phyloP scores from a whole-genome alignment of 164 flowering plant genomes.

The Aristolochia contorta region DNA sequence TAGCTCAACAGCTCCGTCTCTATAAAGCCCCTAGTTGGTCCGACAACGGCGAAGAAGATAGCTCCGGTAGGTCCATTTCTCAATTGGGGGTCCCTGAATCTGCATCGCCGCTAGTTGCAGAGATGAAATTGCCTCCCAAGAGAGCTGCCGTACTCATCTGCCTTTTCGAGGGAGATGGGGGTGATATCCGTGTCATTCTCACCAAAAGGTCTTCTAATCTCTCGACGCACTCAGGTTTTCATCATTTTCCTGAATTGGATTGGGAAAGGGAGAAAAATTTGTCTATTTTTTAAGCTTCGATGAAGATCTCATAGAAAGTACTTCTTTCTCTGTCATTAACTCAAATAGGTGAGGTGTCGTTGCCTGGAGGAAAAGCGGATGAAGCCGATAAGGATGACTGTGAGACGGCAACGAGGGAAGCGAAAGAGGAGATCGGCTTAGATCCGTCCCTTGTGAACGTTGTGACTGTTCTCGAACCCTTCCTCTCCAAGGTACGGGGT shows the following conservation, averaged over 20 bases:
- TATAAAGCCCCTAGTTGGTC: constrained; percentile 45
- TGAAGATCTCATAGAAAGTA: not conserved
- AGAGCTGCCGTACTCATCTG: constrained; percentile 54
- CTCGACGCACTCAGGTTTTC: constrained; percentile 47
- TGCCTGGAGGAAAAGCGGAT: constrained; percentile 93
- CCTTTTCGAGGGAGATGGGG: constrained; percentile 40
- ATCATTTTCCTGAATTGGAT: not conserved
- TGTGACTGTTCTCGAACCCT: constrained; percentile 71
- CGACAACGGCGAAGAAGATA: constrained; percentile 14
- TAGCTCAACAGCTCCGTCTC: constrained; percentile 66
- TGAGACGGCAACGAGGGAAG: constrained; percentile 79
- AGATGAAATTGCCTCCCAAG: constrained; percentile 39
- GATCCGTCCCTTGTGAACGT: constrained; percentile 76
- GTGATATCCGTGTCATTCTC: constrained; percentile 46
- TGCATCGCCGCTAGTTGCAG: constrained; percentile 30
- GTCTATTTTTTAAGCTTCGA: not conserved
- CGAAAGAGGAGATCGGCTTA: constrained; percentile 89
- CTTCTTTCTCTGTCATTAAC: not conserved
- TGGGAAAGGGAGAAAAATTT: not conserved
- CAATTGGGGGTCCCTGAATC: constrained; percentile 76
- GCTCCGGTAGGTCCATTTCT: constrained; percentile 41
- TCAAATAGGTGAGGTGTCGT: constrained; percentile 92
- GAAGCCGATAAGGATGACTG: constrained; percentile 72
- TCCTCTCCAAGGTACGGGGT: constrained; percentile 58
- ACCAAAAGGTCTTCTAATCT: constrained; percentile 54